These are phyloP conservation scores for Lantana camara DNA, from an alignment of 257 asterid species.

Conservation along the genomic window DNA sequence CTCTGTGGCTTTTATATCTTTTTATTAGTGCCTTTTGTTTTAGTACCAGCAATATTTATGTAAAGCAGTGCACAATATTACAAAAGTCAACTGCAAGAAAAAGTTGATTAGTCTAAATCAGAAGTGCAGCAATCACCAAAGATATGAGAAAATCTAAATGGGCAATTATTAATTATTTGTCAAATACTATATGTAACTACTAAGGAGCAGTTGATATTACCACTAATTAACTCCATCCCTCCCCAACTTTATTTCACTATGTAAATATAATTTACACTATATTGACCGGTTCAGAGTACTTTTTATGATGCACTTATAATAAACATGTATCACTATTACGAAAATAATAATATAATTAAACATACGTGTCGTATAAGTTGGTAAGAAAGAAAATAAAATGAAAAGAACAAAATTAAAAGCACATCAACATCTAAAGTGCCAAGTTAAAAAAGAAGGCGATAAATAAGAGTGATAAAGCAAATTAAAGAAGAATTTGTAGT, in stretches of 20 bases:
- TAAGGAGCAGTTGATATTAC: conserved; percentile 7
- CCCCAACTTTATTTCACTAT: background rate
- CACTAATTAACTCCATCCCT: background rate
- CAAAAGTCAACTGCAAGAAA: conserved; percentile 6
- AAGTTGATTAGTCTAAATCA: background rate
- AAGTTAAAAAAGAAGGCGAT: too few species aligned
- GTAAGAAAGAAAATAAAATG: too few species aligned
- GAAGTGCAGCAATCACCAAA: background rate
- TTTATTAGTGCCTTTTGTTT: background rate
- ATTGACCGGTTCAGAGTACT: too few species aligned
- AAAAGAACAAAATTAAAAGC: too few species aligned
- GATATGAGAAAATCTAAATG: background rate
- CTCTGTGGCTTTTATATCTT: background rate
- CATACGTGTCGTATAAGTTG: too few species aligned
- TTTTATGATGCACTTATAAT: too few species aligned
- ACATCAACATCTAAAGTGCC: too few species aligned
- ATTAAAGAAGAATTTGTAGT: too few species aligned
- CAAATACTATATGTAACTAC: background rate
- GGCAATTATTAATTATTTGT: background rate
- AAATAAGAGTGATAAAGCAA: too few species aligned
- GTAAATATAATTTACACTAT: too few species aligned
- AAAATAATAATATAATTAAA: too few species aligned
- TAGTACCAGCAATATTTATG: background rate
- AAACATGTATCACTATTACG: too few species aligned
- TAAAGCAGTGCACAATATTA: background rate